Base-by-base conservation (phyloP, 78 protist genomes). In the Dictyostelium discoideum region DNA sequence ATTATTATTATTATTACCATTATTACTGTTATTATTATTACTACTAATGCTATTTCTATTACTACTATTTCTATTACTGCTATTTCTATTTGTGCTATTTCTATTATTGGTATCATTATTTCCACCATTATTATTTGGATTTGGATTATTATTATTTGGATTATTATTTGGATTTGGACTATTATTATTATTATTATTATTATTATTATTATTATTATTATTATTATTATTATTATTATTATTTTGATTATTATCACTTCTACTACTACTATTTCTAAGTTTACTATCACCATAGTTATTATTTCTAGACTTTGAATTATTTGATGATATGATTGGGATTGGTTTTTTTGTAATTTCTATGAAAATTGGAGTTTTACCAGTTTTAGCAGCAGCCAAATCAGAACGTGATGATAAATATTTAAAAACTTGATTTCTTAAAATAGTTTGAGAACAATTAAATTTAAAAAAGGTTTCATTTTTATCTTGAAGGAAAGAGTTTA, bases 281-380 rank as follows among this genome's bases (percentile, higher is more conserved):
- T 63, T 63, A 22, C n/a, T 20, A 6, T 22, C 14, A 63, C 7
- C n/a, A 63, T 22, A 10, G 14, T 22, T 22, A n/a, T 63, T 63
- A 63, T 22, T 63, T 60, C 24, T 14, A 60, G 24, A 9, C 5
- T 60, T 14, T 20, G 29, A 14, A 22, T 63, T 63, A 1, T 22
- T 22, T 63, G 73, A 63, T 8, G 73, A 2, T 50, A 50, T 50
- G 60, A 50, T 50, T 11, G 60, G 60, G 16, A 63, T 63, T 22
- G 73, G 73, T n/a, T 29, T 69, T 11, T 69, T 69, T 8, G 78
- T 69, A 1, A 69, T 69, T n/a, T 69, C 40, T 8, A 69, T 69
- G 29, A n/a, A 69, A 11, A 69, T 69, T 69, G 78, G 78, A 69
- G 78, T 26, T 69, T 69, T 69, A 69, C 78, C 78, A 69, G 42